Conservation (phyloP, 805 yeast genomes). For the Ogataea salicorniae region DNA sequence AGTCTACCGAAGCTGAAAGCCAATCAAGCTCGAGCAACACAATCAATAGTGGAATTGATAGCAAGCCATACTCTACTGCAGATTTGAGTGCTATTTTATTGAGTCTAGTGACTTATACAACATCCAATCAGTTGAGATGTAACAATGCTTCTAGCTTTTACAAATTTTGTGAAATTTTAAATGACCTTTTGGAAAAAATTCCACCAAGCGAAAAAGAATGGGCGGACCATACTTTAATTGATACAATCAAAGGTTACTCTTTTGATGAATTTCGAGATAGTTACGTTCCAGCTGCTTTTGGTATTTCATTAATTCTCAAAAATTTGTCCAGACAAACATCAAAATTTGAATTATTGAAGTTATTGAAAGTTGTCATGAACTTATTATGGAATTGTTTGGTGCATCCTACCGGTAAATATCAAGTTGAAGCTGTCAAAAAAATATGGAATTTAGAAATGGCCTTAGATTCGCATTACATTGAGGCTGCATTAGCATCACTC, state of each 20-base stretch:
- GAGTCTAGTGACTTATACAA: slow-evolving; percentile 25
- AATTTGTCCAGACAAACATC: slow-evolving; percentile 30
- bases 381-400: slow-evolving; percentile 53
- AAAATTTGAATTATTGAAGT: slow-evolving; percentile 30
- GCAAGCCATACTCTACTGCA: slow-evolving; percentile 38
- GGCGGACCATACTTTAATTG: slow-evolving; percentile 24
- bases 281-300: slow-evolving; percentile 35
- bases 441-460: slow-evolving; percentile 58
- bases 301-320: slow-evolving; percentile 37
- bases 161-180: slow-evolving; percentile 31
- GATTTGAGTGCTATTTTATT: slow-evolving; percentile 40
- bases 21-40: slow-evolving; percentile 3
- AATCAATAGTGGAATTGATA: neutral
- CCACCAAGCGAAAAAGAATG: slow-evolving; percentile 35
- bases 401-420: slow-evolving; percentile 48
- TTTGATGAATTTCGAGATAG: slow-evolving; percentile 8
- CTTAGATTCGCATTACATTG: slow-evolving; percentile 51
- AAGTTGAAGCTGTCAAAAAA: slow-evolving; percentile 64
- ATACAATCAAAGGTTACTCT: slow-evolving; percentile 25
- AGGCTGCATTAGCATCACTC: slow-evolving; percentile 63
- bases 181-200: slow-evolving; percentile 37
- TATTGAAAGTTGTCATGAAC: slow-evolving; percentile 38
- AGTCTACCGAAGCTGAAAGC: slow-evolving; percentile 8
- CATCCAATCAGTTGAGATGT: slow-evolving; percentile 11
- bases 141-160: slow-evolving; percentile 23